Evolutionary conservation across 305 asterid species (phyloP), one percentile per base, ranked within the genome.

Genomic region (Coffea humblotiana): DNA sequence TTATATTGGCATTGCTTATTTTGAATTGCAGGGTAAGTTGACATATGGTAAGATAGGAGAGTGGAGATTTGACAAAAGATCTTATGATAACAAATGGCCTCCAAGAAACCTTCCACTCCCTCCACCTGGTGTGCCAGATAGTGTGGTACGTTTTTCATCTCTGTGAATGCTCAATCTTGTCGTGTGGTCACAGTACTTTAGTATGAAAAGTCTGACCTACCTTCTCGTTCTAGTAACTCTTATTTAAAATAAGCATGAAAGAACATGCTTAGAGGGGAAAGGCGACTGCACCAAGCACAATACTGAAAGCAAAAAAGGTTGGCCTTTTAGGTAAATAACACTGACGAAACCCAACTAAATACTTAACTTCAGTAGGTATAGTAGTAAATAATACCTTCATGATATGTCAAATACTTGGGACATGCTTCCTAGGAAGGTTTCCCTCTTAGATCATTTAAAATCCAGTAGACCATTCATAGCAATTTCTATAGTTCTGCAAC

Each of bases 41-140:
- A 94, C 97, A 56, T 86, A 86, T 43, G 98, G 98, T 82, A 94
- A 93, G 90, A 84, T 93, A 65, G 98, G 98, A 79, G 97, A 93
- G 80, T 95, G 97, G 98, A 93, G 98, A 90, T 95, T 95, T 64
- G 98, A 95, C 88, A 95, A 95, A 84, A 90, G 97, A 84, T 91
- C 97, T 61, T 93, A 88, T 49, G 88, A 76, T 87, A 77, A 75
- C 18, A 75, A 67, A 43, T 93, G 93, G 95, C 97, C 94, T 54
- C 97, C 98, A 51, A 91, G 83, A 85, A 95, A 95, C 86, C 97
- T 95, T 69, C 23, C 98, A 29, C 69, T 93, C 88, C 98, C 98
- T 45, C 98, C 98, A 72, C 89, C 97, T 45, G 98, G 98, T 78
- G 98, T 95, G 82, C 94, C 98, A 0, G 97, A 88, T 81, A 95